Percentiles rank a stretch among this genome's conserved stretches.
Evolutionary conservation across 768 basidiomycete genomes (phyloP).

Genomic region (Leccinum subgranulosum): DNA sequence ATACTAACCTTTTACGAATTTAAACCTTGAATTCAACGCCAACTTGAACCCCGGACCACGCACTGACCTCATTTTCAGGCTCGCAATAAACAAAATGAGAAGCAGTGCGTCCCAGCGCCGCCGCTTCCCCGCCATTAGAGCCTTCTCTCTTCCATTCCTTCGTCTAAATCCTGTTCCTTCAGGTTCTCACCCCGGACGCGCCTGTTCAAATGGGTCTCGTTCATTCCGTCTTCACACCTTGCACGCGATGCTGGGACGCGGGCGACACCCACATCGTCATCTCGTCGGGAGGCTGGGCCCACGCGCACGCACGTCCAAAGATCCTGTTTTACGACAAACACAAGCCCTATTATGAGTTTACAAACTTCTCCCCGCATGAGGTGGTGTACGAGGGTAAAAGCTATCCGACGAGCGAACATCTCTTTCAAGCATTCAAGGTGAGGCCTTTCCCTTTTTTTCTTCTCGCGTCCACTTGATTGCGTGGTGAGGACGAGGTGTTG

Average conservation of each 20-base stretch:
- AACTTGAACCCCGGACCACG: background rate
- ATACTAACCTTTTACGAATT: background rate
- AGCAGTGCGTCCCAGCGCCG: conserved; percentile 5
- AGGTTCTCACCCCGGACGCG: background rate
- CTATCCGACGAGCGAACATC: conserved; percentile 75
- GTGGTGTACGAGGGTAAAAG: conserved; percentile 59
- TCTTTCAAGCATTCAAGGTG: conserved; percentile 76
- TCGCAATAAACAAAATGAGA: background rate
- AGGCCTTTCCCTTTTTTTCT: background rate
- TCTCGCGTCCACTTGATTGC: background rate
- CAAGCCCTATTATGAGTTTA: conserved; percentile 67
- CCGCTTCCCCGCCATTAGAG: background rate
- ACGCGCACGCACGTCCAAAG: conserved; percentile 23
- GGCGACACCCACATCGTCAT: conserved; percentile 29
- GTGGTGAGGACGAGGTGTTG: background rate
- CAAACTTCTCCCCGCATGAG: conserved; percentile 70
- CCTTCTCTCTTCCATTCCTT: background rate
- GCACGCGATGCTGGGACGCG: conserved; percentile 25
- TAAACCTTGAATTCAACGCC: background rate
- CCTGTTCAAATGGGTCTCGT: conserved; percentile 16
- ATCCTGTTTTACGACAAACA: conserved; percentile 65
- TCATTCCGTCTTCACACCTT: conserved; percentile 14
- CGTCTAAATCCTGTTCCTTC: background rate
- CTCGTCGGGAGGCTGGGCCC: conserved; percentile 22
- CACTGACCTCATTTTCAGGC: conserved; percentile 14